phyloP scores from a whole-genome alignment of 305 asterid genomes.

The Petunia hybrid region DNA sequence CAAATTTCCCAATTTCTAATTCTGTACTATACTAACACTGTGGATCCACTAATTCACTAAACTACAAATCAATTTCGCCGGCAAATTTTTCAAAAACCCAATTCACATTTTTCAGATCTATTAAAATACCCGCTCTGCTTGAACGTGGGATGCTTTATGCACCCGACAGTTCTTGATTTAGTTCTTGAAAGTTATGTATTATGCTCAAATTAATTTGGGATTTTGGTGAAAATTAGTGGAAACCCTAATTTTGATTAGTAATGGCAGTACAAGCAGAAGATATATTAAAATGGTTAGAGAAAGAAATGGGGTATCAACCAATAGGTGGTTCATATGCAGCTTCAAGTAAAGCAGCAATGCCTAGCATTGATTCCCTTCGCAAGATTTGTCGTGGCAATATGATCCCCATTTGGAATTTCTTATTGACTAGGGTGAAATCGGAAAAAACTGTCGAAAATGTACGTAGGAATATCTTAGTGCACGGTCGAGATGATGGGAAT shows the following conservation, averaged over 20 bases:
- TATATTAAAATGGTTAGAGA: conserved; percentile 89
- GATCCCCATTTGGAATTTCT: conserved; percentile 89
- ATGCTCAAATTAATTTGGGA: too few species aligned
- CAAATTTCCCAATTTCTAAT: too few species aligned
- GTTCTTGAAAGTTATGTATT: too few species aligned
- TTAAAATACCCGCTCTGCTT: too few species aligned
- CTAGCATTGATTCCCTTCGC: conserved; percentile 75
- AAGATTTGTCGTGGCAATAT: conserved; percentile 92
- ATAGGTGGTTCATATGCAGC: conserved; percentile 75
- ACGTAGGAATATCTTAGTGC: conserved; percentile 85
- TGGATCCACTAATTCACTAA: too few species aligned
- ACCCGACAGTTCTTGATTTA: too few species aligned
- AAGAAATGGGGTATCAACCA: conserved; percentile 94
- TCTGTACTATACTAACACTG: too few species aligned
- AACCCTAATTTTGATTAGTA: neutral
- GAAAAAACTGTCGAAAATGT: conserved; percentile 91
- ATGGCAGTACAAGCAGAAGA: conserved; percentile 72
- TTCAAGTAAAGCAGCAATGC: conserved; percentile 63
- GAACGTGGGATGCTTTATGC: too few species aligned
- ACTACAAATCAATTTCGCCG: too few species aligned
- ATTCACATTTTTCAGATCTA: too few species aligned
- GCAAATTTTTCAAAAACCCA: too few species aligned
- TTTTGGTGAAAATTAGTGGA: neutral
- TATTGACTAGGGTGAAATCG: conserved; percentile 82
- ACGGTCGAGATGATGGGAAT: conserved; percentile 68